phyloP scores from a whole-genome alignment of 495 filamentous ascomycete species.

The Talaromyces thailandensis region DNA sequence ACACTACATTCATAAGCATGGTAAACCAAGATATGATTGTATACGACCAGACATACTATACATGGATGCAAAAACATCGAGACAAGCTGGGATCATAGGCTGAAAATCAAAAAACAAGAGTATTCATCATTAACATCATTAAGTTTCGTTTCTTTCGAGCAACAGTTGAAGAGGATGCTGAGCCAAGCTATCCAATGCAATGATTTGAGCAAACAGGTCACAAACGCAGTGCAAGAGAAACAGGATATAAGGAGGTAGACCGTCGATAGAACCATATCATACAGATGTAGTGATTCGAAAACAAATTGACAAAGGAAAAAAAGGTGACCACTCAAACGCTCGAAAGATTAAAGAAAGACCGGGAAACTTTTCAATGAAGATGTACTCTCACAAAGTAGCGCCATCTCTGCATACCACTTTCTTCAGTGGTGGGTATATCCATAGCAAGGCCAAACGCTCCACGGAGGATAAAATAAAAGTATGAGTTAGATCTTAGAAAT shows the following conservation, averaged over 20 bases:
- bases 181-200: constrained; percentile 4
- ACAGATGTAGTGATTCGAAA: not conserved
- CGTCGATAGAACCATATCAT: not conserved
- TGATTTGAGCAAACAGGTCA: not conserved
- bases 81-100: not conserved
- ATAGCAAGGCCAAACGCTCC: not conserved
- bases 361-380: constrained; percentile 1
- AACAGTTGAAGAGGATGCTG: not conserved
- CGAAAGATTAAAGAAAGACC: constrained; percentile 1
- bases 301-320: not conserved
- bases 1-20: not conserved
- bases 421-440: not conserved
- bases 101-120: not conserved
- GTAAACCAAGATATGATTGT: not conserved
- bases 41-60: constrained; percentile 3
- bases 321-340: constrained; percentile 2
- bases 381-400: not conserved
- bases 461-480: not conserved
- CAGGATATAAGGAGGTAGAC: not conserved
- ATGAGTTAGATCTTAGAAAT: not conserved
- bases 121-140: constrained; percentile 3
- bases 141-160: constrained; percentile 5
- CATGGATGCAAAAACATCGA: constrained; percentile 3
- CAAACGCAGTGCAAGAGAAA: not conserved
- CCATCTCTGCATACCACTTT: constrained; percentile 3